Conservation (phyloP, 2,329 filamentous ascomycete species). For the Claviceps sp. region DNA sequence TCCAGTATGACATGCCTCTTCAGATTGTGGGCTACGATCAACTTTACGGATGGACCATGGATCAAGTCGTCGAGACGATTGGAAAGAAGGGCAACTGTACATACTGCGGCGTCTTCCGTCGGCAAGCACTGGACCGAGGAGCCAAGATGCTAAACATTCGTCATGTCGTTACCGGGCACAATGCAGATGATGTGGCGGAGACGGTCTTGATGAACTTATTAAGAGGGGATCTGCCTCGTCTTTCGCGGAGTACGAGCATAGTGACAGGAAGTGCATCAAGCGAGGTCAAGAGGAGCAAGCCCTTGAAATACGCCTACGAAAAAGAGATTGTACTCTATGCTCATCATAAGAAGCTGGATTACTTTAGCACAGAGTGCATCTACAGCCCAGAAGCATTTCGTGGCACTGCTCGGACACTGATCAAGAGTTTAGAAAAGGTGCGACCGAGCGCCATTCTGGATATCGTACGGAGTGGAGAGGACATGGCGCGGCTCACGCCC, state of each 20-base stretch:
- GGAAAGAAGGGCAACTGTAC: slow-evolving; percentile 99
- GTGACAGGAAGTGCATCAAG: slow-evolving; percentile 65
- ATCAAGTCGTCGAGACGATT: slow-evolving; percentile 90
- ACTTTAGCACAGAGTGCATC: slow-evolving; percentile 97
- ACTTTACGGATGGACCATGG: slow-evolving; percentile 98
- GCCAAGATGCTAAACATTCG: slow-evolving; percentile 76
- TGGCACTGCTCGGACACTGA: slow-evolving; percentile 77
- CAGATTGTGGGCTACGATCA: slow-evolving; percentile 89
- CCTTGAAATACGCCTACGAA: slow-evolving; percentile 95
- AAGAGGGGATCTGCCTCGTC: slow-evolving; percentile 72
- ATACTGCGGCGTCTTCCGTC: slow-evolving; percentile 90
- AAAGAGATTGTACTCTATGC: slow-evolving; percentile 98
- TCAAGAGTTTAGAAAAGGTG: slow-evolving; percentile 90
- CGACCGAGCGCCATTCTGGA: slow-evolving; percentile 89
- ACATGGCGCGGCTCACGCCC: slow-evolving; percentile 68
- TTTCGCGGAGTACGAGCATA: slow-evolving; percentile 83
- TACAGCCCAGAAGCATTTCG: slow-evolving; percentile 96
- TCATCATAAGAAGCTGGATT: slow-evolving; percentile 91
- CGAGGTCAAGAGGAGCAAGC: slow-evolving; percentile 90
- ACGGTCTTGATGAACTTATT: slow-evolving; percentile 96
- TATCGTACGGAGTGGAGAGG: slow-evolving; percentile 86
- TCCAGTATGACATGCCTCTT: slow-evolving; percentile 81
- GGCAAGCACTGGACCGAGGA: slow-evolving; percentile 86
- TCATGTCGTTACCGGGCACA: slow-evolving; percentile 95
- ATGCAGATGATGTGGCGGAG: slow-evolving; percentile 93